Conservation (phyloP, 768 basidiomycete species). For the Pisolithus tinctorius region DNA sequence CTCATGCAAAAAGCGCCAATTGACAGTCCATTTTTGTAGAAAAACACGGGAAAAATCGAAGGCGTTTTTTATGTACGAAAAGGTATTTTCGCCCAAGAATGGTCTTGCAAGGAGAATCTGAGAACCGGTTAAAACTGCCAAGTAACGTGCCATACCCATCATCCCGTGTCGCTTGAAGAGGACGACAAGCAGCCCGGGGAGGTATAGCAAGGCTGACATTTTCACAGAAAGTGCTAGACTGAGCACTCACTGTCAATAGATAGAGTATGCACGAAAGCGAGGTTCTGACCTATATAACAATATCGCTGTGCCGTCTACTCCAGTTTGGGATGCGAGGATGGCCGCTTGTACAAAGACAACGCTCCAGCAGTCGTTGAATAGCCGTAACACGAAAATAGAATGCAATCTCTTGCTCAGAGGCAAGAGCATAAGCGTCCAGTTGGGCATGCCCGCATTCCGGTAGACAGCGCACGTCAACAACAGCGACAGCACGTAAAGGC, state of each 20-base stretch:
- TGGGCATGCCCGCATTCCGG: slow-evolving; percentile 51
- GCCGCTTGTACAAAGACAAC: slow-evolving; percentile 59
- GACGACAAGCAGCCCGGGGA: slow-evolving; percentile 82
- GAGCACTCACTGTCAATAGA: slow-evolving; percentile 2
- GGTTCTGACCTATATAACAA: slow-evolving; percentile 64
- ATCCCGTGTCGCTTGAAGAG: slow-evolving; percentile 70
- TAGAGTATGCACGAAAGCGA: neutral
- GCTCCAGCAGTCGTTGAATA: slow-evolving; percentile 96
- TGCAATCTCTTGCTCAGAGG: slow-evolving; percentile 90
- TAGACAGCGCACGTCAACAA: slow-evolving; percentile 66
- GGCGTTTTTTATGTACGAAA: slow-evolving; percentile 65
- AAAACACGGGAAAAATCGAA: slow-evolving; percentile 89
- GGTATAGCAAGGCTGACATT: slow-evolving; percentile 88
- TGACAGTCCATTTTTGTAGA: slow-evolving; percentile 95
- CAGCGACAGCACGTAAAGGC: slow-evolving; percentile 65
- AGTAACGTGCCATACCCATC: slow-evolving; percentile 41
- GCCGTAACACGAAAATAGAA: slow-evolving; percentile 83
- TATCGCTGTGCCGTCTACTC: slow-evolving; percentile 55
- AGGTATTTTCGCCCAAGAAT: slow-evolving; percentile 56
- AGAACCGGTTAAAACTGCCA: slow-evolving; percentile 29
- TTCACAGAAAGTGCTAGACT: slow-evolving; percentile 76
- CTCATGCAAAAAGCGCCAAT: slow-evolving; percentile 87
- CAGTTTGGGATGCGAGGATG: slow-evolving; percentile 56
- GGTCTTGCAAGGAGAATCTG: slow-evolving; percentile 63
- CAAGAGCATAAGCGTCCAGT: slow-evolving; percentile 66